Percentiles rank a stretch among this genome's conserved stretches.
Evolutionary conservation across 2,329 filamentous ascomycete species (phyloP).

Genomic region (Incumbomyces lentus): DNA sequence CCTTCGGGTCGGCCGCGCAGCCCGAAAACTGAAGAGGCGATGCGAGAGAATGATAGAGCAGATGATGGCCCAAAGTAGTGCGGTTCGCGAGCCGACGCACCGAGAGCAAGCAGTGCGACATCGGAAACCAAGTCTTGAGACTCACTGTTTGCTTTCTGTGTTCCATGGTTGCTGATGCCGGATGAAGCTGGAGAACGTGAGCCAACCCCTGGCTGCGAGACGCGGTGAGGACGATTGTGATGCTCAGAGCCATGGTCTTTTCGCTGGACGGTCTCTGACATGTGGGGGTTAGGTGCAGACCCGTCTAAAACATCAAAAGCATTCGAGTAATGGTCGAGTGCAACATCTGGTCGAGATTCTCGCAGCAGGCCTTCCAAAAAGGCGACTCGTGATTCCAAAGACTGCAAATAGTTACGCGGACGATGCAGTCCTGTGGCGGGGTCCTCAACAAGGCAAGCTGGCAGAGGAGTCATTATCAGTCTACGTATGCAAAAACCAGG

Average conservation of each 20-base stretch:
- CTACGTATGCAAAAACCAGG: no score
- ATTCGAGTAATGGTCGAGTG: not conserved
- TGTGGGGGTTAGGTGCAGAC: conserved; percentile 4
- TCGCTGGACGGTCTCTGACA: no score
- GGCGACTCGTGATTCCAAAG: conserved; percentile 22
- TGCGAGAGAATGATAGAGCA: conserved; percentile 26
- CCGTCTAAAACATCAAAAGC: no score
- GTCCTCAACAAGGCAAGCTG: conserved; percentile 19
- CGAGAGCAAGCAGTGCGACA: conserved; percentile 1
- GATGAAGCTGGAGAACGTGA: conserved; percentile 9
- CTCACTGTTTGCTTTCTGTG: not conserved
- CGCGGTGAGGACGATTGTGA: conserved; percentile 6
- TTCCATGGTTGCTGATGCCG: not conserved
- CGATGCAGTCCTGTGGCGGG: conserved; percentile 20
- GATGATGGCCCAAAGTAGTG: conserved; percentile 31
- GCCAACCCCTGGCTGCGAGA: not conserved
- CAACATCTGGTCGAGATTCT: conserved; percentile 1
- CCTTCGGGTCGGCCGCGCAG: not conserved
- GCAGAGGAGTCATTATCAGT: no score
- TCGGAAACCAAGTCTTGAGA: not conserved
- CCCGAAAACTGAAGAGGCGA: conserved; percentile 13
- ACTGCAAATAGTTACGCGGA: conserved; percentile 26
- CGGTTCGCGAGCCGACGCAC: conserved; percentile 30
- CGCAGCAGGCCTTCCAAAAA: conserved; percentile 16
- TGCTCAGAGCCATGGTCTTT: no score